Conservation (phyloP, 331 rosid species). For the Phaseolus coccineus region DNA sequence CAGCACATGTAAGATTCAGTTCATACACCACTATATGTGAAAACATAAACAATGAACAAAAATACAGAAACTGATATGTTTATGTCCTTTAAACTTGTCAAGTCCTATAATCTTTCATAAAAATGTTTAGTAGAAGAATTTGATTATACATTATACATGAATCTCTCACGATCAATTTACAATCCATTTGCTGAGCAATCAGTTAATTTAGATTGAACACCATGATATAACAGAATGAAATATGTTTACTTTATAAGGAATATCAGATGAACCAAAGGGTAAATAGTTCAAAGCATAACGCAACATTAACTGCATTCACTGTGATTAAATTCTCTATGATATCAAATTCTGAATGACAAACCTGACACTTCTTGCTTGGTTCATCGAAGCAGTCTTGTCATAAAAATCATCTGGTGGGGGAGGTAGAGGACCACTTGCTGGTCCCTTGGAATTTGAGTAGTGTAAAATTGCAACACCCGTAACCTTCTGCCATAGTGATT, state of each 20-base stretch:
- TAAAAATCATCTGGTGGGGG: slow-evolving; percentile 76
- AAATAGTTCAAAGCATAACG: background rate
- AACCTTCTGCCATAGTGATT: slow-evolving; percentile 82
- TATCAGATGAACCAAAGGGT: background rate
- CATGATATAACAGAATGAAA: background rate
- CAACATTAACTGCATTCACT: slow-evolving; percentile 20
- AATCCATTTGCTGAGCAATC: background rate
- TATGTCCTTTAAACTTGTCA: background rate
- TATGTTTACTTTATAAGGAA: background rate
- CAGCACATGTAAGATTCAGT: slow-evolving; percentile 20
- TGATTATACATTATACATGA: background rate
- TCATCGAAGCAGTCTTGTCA: slow-evolving; percentile 69
- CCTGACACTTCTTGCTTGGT: slow-evolving; percentile 87
- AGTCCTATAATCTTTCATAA: slow-evolving; percentile 1
- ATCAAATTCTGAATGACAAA: slow-evolving; percentile 49
- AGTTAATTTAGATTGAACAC: background rate
- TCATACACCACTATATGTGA: background rate
- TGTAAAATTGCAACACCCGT: slow-evolving; percentile 90
- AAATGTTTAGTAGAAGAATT: background rate
- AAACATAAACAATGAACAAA: slow-evolving; percentile 17
- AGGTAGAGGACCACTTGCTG: slow-evolving; percentile 85
- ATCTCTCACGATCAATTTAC: background rate
- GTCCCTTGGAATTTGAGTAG: slow-evolving; percentile 87
- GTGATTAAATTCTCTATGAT: slow-evolving; percentile 8
- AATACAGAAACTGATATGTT: background rate